Evolutionary conservation across 495 filamentous ascomycete genomes (phyloP), one percentile per base, ranked within the genome.

Genomic region (Penicillium samsonianum): DNA sequence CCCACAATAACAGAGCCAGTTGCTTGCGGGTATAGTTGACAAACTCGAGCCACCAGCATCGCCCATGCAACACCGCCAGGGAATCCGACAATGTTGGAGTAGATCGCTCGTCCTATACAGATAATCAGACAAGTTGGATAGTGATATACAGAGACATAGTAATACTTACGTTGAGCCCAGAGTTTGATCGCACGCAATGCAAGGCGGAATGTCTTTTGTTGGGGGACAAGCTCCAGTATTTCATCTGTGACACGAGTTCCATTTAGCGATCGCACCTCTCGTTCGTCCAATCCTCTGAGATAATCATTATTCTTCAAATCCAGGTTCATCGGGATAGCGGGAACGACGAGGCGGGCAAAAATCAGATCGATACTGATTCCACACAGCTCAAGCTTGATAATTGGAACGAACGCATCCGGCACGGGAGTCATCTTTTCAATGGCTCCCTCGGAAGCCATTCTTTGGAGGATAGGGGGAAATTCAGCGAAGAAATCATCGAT

Each of bases 21-120:
- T 16, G 95, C 94, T 67, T 89, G 90, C 16, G 94, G 94, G 75
- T 97, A 98, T n/a, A 98, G 79, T 70, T 98, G 94, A 68, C 94
- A 98, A 44, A 98, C 90, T 57, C 94, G 80, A 22, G 94, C 94
- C 19, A 98, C 92, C 63, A 98, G 78, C 87, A 98, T 96, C 28
- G 93, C 94, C 90, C 92, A 98, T 19, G 94, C 94, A 47, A 98
- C 91, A 74, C 94, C 94, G 56, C 94, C 94, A 10, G 94, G 95
- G 61, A 92, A 98, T 16, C 94, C 94, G 55, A 96, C 90, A 58
- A 98, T 89, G 64, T 96, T 96, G 50, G 91, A 89, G 68, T 97
- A 97, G 17, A 98, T 90, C 11, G 90, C 94, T 53, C 92, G 88
- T 14, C 78, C 84, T 87, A 50, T n/a, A 47, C 16, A 35, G 28